A percentile compares a stretch with the other conserved stretches of the same genome.
Evolutionary conservation across 1,284 basidiomycete species (phyloP).

Genomic region (Sporisorium sorghi): DNA sequence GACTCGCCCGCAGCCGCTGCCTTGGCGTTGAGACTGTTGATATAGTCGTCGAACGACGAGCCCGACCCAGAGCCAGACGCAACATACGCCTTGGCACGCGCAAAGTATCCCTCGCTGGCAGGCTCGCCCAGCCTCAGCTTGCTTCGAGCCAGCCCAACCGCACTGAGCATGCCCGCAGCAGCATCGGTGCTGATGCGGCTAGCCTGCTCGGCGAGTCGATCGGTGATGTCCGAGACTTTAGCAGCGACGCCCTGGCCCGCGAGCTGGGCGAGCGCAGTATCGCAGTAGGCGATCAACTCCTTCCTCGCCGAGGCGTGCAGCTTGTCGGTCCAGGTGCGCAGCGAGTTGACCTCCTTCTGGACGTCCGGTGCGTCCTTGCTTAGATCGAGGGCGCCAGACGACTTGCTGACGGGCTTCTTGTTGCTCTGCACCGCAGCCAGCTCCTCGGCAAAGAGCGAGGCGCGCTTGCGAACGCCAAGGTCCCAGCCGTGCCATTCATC

Average conservation of each 20-base stretch:
- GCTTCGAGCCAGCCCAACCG: constrained; percentile 39
- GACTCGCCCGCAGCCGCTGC: constrained; percentile 21
- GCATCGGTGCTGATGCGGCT: constrained; percentile 50
- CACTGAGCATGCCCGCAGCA: constrained; percentile 47
- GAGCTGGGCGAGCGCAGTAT: constrained; percentile 41
- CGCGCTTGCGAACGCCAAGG: constrained; percentile 52
- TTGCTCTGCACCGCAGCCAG: constrained; percentile 42
- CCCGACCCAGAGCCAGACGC: constrained; percentile 29
- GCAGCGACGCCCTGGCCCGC: constrained; percentile 47
- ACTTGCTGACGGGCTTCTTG: constrained; percentile 29
- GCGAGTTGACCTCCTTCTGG: constrained; percentile 42
- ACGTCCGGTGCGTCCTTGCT: constrained; percentile 44
- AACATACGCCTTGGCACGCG: constrained; percentile 37
- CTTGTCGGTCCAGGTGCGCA: constrained; percentile 31
- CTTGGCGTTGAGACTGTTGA: constrained; percentile 24
- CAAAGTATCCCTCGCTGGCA: constrained; percentile 34
- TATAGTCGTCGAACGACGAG: constrained; percentile 40
- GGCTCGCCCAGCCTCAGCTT: constrained; percentile 44
- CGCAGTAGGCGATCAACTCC: constrained; percentile 48
- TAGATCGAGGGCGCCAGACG: constrained; percentile 42
- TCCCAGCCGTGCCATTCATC: constrained; percentile 66
- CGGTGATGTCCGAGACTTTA: constrained; percentile 46
- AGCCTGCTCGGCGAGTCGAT: constrained; percentile 48
- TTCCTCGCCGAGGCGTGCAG: constrained; percentile 51
- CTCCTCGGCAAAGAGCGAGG: constrained; percentile 46